Evolutionary conservation across 1,284 basidiomycete species (phyloP).

Genomic region (Malassezia nana): DNA sequence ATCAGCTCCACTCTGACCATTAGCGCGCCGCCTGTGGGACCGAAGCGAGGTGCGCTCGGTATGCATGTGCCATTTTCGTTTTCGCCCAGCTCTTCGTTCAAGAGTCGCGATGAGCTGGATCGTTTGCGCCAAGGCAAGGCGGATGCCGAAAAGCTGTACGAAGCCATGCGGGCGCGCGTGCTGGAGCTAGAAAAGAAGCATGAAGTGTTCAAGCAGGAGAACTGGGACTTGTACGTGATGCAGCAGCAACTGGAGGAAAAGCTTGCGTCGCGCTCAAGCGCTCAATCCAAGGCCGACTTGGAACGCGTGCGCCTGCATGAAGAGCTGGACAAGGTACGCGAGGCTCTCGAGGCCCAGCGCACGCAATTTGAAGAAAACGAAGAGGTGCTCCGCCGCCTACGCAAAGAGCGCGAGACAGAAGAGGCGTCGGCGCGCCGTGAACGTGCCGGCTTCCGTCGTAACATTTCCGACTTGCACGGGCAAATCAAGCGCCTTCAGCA

Average conservation of each 20-base stretch:
- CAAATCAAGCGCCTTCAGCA: conserved; percentile 52
- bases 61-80: background rate
- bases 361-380: conserved; percentile 70
- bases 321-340: conserved; percentile 63
- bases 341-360: conserved; percentile 72
- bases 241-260: conserved; percentile 74
- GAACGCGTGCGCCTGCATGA: conserved; percentile 74
- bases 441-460: conserved; percentile 73
- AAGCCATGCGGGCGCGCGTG: conserved; percentile 10
- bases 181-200: conserved; percentile 49
- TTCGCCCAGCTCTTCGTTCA: conserved; percentile 1
- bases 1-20: background rate
- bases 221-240: conserved; percentile 92
- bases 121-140: conserved; percentile 8
- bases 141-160: conserved; percentile 8
- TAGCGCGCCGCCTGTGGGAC: background rate
- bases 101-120: conserved; percentile 4
- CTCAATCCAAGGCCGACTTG: conserved; percentile 62
- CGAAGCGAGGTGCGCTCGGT: background rate
- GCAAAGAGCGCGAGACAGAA: conserved; percentile 79
- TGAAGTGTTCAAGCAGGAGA: conserved; percentile 85
- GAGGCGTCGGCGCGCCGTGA: conserved; percentile 78
- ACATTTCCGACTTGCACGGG: conserved; percentile 80
- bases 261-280: conserved; percentile 60
- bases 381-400: conserved; percentile 62